Evolutionary conservation across 106 monocot species (phyloP).

Genomic region (Posidonia australis): DNA sequence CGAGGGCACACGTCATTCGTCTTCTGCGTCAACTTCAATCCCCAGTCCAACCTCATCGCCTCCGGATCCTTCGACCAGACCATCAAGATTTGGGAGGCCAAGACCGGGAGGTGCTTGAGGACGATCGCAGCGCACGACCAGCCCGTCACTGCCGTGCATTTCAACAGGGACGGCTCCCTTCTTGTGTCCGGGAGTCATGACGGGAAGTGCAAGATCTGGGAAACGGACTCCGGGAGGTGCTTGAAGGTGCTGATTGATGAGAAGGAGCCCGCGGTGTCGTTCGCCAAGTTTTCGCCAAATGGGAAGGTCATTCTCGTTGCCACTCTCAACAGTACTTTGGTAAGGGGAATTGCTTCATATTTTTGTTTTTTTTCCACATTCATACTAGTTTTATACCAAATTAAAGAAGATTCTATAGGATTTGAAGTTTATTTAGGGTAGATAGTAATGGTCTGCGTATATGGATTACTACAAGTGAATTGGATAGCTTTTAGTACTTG

Average conservation of each 20-base stretch:
- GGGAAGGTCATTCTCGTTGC: conserved; percentile 87
- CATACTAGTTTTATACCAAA: too few relatives aligned
- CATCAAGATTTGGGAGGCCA: conserved; percentile 66
- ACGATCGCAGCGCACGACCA: conserved; percentile 49
- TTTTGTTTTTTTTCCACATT: not conserved
- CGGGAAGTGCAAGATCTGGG: conserved; percentile 90
- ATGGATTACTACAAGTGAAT: too few relatives aligned
- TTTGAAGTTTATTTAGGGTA: too few relatives aligned
- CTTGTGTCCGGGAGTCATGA: conserved; percentile 88
- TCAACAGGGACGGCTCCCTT: conserved; percentile 65
- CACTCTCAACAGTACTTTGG: conserved; percentile 70
- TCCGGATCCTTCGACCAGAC: conserved; percentile 77
- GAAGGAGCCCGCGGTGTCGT: conserved; percentile 58
- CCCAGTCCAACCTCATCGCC: conserved; percentile 47
- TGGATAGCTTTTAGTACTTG: too few relatives aligned
- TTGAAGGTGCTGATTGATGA: conserved; percentile 76
- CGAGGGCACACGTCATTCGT: conserved; percentile 70
- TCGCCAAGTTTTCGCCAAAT: conserved; percentile 92
- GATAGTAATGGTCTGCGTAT: too few relatives aligned
- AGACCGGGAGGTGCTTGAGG: conserved; percentile 48
- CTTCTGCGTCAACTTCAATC: conserved; percentile 90
- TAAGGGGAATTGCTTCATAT: conserved; percentile 8
- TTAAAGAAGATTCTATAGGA: too few relatives aligned
- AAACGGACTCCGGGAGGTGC: conserved; percentile 51
- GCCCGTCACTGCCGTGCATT: conserved; percentile 77